phyloP scores from a whole-genome alignment of 768 basidiomycete species.

The Xerocomellus amylosporus region DNA sequence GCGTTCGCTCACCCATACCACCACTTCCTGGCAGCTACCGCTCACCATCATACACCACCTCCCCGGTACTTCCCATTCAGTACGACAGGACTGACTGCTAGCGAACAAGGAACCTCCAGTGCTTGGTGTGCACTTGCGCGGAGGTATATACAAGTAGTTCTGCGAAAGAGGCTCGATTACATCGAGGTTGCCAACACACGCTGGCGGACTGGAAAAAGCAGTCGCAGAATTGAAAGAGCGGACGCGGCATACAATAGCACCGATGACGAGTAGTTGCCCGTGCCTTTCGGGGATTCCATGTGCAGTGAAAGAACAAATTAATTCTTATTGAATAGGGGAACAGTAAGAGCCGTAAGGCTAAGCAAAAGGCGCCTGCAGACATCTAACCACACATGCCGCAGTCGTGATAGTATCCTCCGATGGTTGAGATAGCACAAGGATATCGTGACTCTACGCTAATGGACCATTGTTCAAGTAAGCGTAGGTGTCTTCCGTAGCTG shows the following conservation, averaged over 20 bases:
- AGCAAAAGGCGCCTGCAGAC: constrained; percentile 15
- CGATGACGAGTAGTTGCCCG: constrained; percentile 5
- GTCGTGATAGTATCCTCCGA: constrained; percentile 2
- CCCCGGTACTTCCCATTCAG: constrained; percentile 37
- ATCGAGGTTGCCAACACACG: constrained; percentile 75
- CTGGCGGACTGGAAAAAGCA: constrained; percentile 70
- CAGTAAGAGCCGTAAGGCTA: constrained; percentile 10
- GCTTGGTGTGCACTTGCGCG: constrained; percentile 65
- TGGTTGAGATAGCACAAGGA: background rate
- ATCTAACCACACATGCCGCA: constrained; percentile 7
- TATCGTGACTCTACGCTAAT: constrained; percentile 15
- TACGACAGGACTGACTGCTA: constrained; percentile 17
- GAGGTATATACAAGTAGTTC: constrained; percentile 62
- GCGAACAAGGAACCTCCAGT: constrained; percentile 21
- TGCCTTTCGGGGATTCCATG: background rate
- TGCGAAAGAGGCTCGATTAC: constrained; percentile 64
- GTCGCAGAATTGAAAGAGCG: constrained; percentile 40
- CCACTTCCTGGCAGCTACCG: constrained; percentile 61
- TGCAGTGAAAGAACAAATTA: constrained; percentile 9
- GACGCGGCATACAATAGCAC: constrained; percentile 2
- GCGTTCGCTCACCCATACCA: constrained; percentile 61
- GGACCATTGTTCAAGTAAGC: constrained; percentile 59
- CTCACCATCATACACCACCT: constrained; percentile 47
- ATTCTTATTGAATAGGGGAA: constrained; percentile 7
- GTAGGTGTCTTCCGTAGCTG: constrained; percentile 76